Base-by-base conservation (phyloP, 345 rosid genomes). In the Gossypioides kirkii region DNA sequence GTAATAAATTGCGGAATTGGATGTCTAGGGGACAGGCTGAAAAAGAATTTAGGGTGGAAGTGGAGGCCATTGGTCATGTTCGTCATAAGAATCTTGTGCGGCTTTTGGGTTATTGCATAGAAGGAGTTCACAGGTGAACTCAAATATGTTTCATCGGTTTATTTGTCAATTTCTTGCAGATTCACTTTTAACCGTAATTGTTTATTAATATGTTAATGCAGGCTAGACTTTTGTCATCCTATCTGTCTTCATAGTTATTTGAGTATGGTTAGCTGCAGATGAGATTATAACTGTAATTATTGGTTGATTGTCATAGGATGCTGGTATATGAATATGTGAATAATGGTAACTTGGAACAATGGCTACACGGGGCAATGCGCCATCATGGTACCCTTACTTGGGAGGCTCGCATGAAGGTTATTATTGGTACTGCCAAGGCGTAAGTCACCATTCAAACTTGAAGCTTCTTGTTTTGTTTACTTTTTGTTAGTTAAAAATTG, bases 31-130 rank as follows among this genome's bases (percentile, higher is more conserved):
- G 99, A 58, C 99, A 95, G 77, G 99, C 99, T 22, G 98, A 92
- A 86, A 95, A 88, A 81, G 99, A 95, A 70, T 95, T 95, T 63
- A 81, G 98, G 53, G 98, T 86, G 45, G 99, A 95, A 85, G 99
- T 95, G 81, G 99, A 95, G 74, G 98, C 98, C 64, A 92, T 95
- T 76, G 98, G 99, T 72, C 97, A 95, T 71, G 99, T 92, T 77
- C 86, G 97, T 28, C 97, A 95, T 47, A 95, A 95, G 83, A 95
- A 95, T 81, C 94, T 95, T 60, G 98, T 89, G 58, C 88, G 97
- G 56, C 97, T 95, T 77, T 79, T 95, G 80, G 99, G 98, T 74
- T 95, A 84, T 58, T 92, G 98, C 80, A 83, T 95, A 60, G 99
- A 95, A 80, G 99, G 98, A 63, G 93, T 87, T 77, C 89, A 92